These are phyloP conservation scores for Lachnellula arida DNA, from an alignment of 2,329 filamentous ascomycete species.

Conservation along the genomic window DNA sequence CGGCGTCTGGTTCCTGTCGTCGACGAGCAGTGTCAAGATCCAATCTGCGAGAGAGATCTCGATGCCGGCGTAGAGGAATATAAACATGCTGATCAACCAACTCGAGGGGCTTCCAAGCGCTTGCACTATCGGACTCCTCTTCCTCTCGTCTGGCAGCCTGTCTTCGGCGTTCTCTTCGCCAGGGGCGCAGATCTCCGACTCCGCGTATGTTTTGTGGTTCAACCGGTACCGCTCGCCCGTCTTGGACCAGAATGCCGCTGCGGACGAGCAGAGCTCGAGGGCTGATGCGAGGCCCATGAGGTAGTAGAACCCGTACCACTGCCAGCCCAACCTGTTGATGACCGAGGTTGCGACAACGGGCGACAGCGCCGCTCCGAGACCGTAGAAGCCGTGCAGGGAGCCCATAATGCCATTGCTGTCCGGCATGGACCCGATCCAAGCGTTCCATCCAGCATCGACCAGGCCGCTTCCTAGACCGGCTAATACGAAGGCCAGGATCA, in stretches of 20 bases:
- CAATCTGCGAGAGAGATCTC: background rate
- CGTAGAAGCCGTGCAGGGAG: background rate
- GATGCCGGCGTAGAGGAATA: background rate
- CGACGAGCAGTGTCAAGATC: background rate
- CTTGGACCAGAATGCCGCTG: background rate
- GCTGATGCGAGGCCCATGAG: background rate
- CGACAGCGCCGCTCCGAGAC: background rate
- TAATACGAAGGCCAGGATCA: background rate
- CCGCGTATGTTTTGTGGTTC: no score
- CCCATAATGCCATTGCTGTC: background rate
- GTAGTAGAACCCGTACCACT: background rate
- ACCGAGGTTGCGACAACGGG: background rate
- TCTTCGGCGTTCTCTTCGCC: background rate
- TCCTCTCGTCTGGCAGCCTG: no score
- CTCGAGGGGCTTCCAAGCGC: background rate
- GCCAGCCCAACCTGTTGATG: background rate
- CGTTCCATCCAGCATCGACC: background rate
- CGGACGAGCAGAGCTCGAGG: background rate
- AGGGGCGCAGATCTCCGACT: no score
- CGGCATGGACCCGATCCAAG: background rate
- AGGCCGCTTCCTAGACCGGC: background rate
- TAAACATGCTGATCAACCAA: background rate
- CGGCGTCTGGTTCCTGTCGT: background rate
- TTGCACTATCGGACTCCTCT: no score
- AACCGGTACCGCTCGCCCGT: background rate